These are phyloP conservation scores for Fraxinus latifolia DNA, from an alignment of 305 asterid species.

Conservation along the genomic window DNA sequence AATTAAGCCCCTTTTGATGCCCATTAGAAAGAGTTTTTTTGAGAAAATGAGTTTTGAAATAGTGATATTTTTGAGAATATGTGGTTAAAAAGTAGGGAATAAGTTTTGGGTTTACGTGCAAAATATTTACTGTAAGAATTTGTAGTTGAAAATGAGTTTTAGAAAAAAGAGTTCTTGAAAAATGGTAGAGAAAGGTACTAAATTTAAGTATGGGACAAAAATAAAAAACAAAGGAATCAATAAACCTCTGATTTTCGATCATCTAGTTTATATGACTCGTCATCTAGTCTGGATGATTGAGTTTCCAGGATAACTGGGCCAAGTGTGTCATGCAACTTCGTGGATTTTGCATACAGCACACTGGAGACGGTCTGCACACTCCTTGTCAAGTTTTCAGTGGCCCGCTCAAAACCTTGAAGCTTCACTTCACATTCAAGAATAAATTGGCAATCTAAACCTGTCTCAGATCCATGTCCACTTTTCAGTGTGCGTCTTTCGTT, in stretches of 20 bases:
- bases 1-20: neutral
- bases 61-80: neutral
- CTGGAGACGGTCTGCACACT: slow-evolving; percentile 50
- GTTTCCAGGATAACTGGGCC: slow-evolving; percentile 24
- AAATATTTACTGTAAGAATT: no score
- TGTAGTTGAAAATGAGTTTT: neutral
- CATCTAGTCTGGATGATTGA: slow-evolving; percentile 20
- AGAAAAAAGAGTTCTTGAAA: neutral
- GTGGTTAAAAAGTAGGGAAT: no score
- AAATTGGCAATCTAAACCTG: slow-evolving; percentile 52
- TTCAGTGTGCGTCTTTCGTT: slow-evolving; percentile 34
- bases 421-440: slow-evolving; percentile 83
- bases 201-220: neutral
- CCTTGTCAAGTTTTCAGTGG: slow-evolving; percentile 57
- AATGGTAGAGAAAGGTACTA: neutral
- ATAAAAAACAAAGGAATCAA: slow-evolving; percentile 12
- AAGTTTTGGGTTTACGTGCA: no score
- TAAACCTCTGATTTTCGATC: slow-evolving; percentile 54
- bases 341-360: slow-evolving; percentile 54
- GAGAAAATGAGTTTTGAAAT: neutral
- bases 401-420: slow-evolving; percentile 86
- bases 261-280: slow-evolving; percentile 29
- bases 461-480: slow-evolving; percentile 30
- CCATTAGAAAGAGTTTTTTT: no score
- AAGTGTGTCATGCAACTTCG: slow-evolving; percentile 35